These are phyloP conservation scores for Paramecium sexaurelia DNA, from an alignment of 73 alveolate species.

Conservation along the genomic window DNA sequence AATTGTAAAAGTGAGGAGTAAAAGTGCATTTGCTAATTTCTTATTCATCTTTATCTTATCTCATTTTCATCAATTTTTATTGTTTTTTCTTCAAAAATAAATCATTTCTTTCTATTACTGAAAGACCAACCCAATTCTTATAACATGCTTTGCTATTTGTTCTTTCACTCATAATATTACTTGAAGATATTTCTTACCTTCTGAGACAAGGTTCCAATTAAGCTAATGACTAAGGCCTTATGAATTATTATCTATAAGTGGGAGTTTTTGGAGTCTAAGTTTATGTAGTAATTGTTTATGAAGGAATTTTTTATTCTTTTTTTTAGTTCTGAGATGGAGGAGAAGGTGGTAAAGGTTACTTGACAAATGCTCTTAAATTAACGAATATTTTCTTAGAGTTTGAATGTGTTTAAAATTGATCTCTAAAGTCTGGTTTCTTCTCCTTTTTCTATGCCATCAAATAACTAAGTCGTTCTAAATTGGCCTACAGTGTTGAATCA, in stretches of 20 bases:
- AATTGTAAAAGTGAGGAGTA: neutral
- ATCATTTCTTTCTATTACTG: conserved; percentile 27
- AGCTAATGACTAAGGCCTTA: neutral
- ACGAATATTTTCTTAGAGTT: conserved; percentile 12
- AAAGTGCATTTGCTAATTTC: conserved; percentile 14
- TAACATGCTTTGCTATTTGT: neutral
- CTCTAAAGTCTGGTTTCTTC: conserved; percentile 15
- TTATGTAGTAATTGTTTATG: neutral
- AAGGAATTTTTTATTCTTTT: neutral
- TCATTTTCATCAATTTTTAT: neutral
- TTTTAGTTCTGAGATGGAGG: neutral
- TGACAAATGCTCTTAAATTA: conserved; percentile 23
- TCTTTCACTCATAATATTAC: neutral
- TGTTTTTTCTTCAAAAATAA: neutral
- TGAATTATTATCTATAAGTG: neutral
- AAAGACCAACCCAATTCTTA: conserved; percentile 31
- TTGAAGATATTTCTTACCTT: neutral
- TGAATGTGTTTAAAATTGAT: neutral
- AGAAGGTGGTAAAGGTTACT: neutral
- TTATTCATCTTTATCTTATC: neutral
- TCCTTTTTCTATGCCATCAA: conserved; percentile 18
- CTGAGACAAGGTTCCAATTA: neutral
- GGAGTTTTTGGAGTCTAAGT: conserved; percentile 25
- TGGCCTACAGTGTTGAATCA: conserved; percentile 20
- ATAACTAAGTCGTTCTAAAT: conserved; percentile 36